These are phyloP conservation scores for Salinomyces thailandicus DNA, from an alignment of 2,329 filamentous ascomycete species.

Conservation along the genomic window DNA sequence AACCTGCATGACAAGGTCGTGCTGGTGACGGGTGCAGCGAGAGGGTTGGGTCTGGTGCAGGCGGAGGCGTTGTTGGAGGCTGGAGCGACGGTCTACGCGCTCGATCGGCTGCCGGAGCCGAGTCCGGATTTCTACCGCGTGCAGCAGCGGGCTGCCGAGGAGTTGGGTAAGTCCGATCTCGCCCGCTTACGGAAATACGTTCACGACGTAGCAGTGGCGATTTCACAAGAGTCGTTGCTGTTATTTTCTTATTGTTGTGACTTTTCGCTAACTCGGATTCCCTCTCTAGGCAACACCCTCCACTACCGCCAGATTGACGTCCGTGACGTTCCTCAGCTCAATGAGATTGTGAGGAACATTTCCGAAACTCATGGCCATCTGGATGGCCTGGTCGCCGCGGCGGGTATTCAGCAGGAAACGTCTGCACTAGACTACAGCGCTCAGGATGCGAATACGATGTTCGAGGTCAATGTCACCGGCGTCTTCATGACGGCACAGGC, in stretches of 20 bases:
- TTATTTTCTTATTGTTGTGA: too few relatives aligned
- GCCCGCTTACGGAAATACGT: too few relatives aligned
- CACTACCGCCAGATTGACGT: slow-evolving; percentile 75
- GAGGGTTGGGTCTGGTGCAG: slow-evolving; percentile 63
- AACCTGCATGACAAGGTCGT: slow-evolving; percentile 57
- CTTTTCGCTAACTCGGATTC: too few relatives aligned
- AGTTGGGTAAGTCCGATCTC: slow-evolving; percentile 44
- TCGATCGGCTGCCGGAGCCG: slow-evolving; percentile 52
- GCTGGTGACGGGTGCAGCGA: slow-evolving; percentile 59
- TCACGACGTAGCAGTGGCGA: too few relatives aligned
- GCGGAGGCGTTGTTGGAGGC: slow-evolving; percentile 65
- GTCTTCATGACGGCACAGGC: slow-evolving; percentile 55
- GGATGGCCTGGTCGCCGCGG: slow-evolving; percentile 67
- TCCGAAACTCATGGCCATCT: slow-evolving; percentile 59
- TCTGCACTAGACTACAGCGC: slow-evolving; percentile 66
- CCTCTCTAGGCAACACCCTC: slow-evolving; percentile 48
- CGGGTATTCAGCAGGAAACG: slow-evolving; percentile 73
- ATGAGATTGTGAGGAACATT: slow-evolving; percentile 58
- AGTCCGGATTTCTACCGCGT: slow-evolving; percentile 54
- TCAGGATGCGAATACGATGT: slow-evolving; percentile 52
- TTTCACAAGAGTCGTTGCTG: too few relatives aligned
- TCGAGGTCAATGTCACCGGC: slow-evolving; percentile 46
- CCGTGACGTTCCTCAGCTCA: slow-evolving; percentile 56
- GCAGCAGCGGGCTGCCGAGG: slow-evolving; percentile 50
- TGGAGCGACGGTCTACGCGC: slow-evolving; percentile 59